Evolutionary conservation across 495 filamentous ascomycete species (phyloP).

Genomic region (Rhizodiscina lignyota): DNA sequence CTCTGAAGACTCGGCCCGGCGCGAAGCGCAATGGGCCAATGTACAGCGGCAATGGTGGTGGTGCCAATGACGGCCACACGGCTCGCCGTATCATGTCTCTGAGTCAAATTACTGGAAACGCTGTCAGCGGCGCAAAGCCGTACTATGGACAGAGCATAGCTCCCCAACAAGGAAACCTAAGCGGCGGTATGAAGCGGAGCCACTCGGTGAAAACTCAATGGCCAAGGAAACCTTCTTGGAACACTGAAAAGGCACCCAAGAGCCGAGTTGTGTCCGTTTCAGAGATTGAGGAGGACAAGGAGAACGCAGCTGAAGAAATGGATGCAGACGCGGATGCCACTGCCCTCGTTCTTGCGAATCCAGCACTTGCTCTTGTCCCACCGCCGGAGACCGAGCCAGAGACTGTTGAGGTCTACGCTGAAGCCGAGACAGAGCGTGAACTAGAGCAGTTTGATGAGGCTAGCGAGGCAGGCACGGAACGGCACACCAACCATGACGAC

Average conservation of each 20-base stretch:
- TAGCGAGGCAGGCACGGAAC: constrained; percentile 37
- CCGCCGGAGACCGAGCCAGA: background rate
- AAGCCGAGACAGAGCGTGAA: constrained; percentile 26
- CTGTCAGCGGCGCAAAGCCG: constrained; percentile 43
- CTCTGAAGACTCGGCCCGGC: constrained; percentile 26
- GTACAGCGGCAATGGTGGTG: constrained; percentile 30
- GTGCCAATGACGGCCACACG: constrained; percentile 2
- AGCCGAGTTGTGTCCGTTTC: constrained; percentile 26
- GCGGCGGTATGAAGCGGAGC: constrained; percentile 39
- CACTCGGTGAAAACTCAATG: constrained; percentile 51
- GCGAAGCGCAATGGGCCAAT: constrained; percentile 15
- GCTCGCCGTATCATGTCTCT: constrained; percentile 68
- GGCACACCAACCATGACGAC: constrained; percentile 15
- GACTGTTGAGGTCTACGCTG: constrained; percentile 4
- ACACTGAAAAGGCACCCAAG: background rate
- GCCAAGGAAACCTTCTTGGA: constrained; percentile 60
- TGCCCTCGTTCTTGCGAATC: background rate
- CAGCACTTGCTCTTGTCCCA: too few species aligned
- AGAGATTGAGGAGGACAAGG: constrained; percentile 32
- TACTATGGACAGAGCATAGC: constrained; percentile 23
- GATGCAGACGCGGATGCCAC: constrained; percentile 13
- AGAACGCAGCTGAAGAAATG: constrained; percentile 34
- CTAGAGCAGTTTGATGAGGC: too few species aligned
- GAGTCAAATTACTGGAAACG: constrained; percentile 71
- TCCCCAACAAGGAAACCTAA: constrained; percentile 33